Evolutionary conservation across 1,284 basidiomycete genomes (phyloP), one percentile per base, ranked within the genome.

Genomic region (Microbotryomycetes sp.): DNA sequence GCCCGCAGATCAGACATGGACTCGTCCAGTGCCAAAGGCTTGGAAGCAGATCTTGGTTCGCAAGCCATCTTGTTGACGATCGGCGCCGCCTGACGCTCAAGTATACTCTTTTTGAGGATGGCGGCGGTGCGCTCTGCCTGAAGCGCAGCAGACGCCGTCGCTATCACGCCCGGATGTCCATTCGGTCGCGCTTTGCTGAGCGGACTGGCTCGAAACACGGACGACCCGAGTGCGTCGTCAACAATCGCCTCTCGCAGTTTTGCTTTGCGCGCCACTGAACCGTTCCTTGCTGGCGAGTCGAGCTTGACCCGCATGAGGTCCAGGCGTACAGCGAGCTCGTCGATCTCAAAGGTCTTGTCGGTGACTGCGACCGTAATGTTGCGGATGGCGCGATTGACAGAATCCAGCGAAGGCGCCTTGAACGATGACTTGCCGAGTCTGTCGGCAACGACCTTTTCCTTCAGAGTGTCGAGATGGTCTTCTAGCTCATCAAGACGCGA

Each of bases 401-500:
- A 87, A 70, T 91, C 90, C 51, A 93, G 75, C 11, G 88, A 85
- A 0, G 91, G 90, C 6, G 87, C 82, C 67, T 81, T 83, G 64
- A 90, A 75, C 2, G 78, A 74, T 6, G 83, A 79, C 67, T 81
- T 84, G 26, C 85, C 87, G 0, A 81, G 78, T 67, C 83, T 85
- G 18, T 83, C 74, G 58, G 85, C 80, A 41, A 80, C 78, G 3
- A 91, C 74, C 69, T 80, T 83, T 73, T 84, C 86, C 76, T 90
- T 90, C 24, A 84, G 82, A 4, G 77, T 77, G 47, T 83, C 79
- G 15, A 93, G 75, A 67, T 86, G 81, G 24, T 84, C 83, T 70
- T 91, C 89, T 9, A 93, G 79, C 71, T 89, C 87, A 68, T 84
- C 81, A 18, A 90, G 79, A 30, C 86, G 82, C 63, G 86, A 84